Percentiles rank a stretch among this genome's conserved stretches.
Conservation (phyloP, 164 flowering plant species). For the Magnolia kwangsiensis region DNA sequence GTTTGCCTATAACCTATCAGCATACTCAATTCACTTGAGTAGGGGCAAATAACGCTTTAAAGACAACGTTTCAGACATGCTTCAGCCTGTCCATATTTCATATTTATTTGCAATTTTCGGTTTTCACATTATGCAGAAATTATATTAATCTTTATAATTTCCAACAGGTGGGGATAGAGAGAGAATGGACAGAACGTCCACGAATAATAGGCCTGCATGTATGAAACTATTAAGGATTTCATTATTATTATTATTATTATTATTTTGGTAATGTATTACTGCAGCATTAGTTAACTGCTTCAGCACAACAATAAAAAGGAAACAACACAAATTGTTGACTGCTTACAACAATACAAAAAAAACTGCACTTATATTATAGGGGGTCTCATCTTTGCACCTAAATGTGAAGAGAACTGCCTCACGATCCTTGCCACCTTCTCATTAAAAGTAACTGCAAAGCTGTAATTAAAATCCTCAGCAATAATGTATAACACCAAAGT, state of each 20-base stretch:
- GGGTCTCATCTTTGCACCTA: conserved; percentile 99
- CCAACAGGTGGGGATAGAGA: no score
- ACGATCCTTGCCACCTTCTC: conserved; percentile 92
- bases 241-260: no score
- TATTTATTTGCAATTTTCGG: no score
- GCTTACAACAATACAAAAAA: not conserved
- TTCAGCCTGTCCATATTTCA: no score
- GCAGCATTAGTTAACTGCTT: not conserved
- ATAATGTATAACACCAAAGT: conserved; percentile 2
- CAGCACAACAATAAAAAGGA: not conserved
- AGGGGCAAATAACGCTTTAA: no score
- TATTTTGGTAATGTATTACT: no score
- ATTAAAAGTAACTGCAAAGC: conserved; percentile 95
- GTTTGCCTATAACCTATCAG: no score
- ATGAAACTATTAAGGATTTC: no score
- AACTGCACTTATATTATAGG: conserved; percentile 59
- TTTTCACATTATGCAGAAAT: no score
- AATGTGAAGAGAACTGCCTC: conserved; percentile 90
- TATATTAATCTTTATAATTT: no score
- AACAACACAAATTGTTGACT: not conserved
- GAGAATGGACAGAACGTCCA: conserved; percentile 40
- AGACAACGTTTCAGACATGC: no score
- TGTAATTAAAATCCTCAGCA: conserved; percentile 34
- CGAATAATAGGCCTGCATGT: conserved; percentile 87
- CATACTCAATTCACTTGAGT: no score